Evolutionary conservation across 2,329 filamentous ascomycete species (phyloP), one percentile per base, ranked within the genome.

Genomic region (Sclerotinia sclerotiorum): DNA sequence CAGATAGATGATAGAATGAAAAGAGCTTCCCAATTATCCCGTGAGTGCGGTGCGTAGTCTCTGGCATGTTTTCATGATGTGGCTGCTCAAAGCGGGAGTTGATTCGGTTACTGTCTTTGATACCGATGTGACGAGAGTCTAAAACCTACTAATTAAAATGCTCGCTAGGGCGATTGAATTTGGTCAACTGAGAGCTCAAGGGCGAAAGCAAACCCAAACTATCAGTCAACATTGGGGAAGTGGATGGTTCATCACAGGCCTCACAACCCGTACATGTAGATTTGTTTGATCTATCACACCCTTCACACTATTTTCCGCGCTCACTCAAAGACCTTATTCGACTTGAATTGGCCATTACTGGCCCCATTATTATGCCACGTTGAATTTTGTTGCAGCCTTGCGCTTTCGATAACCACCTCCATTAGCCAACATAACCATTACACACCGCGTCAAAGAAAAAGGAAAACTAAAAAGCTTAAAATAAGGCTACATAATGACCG

Each of bases 41-140:
- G 60, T 63, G n/a, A 63, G 60, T 63, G 46, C 60, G 60, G 60
- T 19, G 60, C 60, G 51, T 39, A 27, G 8, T 63, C 21, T 39
- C 2, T 21, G 21, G 5, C 15, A 24, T 21, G n/a, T 42, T 17
- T 51, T 27, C 0, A n/a, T 63, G 46, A 51, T 13, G 39, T 63
- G 6, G 35, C 17, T 19, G 4, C 27, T 1, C 2, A 39, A 27
- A 15, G 21, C 8, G 32, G n/a, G 32, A 51, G 13, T 15, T 0
- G 4, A 6, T 19, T 5, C 0, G 5, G 8, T 51, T 51, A 7
- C 1, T 21, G 1, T 13, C 39, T 2, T 21, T 3, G 13, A 24
- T 27, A 4, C 51, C 15, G 4, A 51, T 51, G 46, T 2, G 46
- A 39, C 21, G 21, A 51, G 15, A 51, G 21, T 51, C 21, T 29